Evolutionary conservation across 2,329 filamentous ascomycete species (phyloP), one percentile per base, ranked within the genome.

Genomic region (Neodidymelliopsis sp.): DNA sequence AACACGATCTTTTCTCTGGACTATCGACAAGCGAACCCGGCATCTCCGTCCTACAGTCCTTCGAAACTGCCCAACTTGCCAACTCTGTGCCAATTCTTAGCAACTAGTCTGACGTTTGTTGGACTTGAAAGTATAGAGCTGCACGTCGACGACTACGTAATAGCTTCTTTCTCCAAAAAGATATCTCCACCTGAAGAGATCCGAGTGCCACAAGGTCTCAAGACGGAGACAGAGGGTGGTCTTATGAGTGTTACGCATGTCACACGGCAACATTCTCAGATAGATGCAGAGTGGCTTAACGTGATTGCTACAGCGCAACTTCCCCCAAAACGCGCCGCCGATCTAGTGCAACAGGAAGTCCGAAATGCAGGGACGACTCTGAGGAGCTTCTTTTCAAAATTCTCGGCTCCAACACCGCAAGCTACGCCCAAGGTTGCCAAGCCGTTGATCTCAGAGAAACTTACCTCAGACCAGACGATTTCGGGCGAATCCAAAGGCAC

Each of bases 81-180:
- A 19, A 91, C 90, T 1, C 81, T 99, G 43, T 88, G 89, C 66
- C 92, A 97, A 72, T 99, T 99, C 61, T 78, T 99, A 37, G 90
- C 92, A 4, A 97, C 92, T 6, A 97, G 93, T 76, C 78, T 99
- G 71, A 97, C 94, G 0, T 99, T 99, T 75, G 93, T 99, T 50
- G 89, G 91, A 0, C 78, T 99, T 18, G 83, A 96, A 66, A 83
- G 82, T 46, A 90, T 99, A 53, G 92, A 97, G 66, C 84, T 99
- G 49, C 93, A 87, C 81, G 83, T 99, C 42, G 93, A 99, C 66
- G 87, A 94, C 63, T 92, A 88, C 77, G 88, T 87, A 62, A 79
- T 99, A 12, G 76, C 96, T 16, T 83, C 83, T 2, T 78, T 99
- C 28, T 82, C 81, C 45, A 99, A 99, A 77, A 95, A 93, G 75